Conservation (phyloP, 108 stramenopile genomes). For the Nitzschia putrida region DNA sequence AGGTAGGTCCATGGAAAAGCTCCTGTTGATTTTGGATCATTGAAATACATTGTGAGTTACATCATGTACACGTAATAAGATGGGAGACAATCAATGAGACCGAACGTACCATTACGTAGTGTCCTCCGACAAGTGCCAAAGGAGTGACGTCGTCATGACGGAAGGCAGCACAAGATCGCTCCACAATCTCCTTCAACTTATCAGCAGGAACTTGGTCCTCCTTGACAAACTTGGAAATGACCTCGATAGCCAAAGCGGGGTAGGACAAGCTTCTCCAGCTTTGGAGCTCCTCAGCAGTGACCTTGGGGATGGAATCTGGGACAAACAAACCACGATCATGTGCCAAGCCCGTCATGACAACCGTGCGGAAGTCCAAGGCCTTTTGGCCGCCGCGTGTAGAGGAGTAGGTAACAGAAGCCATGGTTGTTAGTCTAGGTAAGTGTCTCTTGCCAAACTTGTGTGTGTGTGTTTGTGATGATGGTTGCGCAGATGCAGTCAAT, state of each 20-base stretch:
- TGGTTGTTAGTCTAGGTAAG: constrained; percentile 4
- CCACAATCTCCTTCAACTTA: constrained; percentile 84
- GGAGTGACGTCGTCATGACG: constrained; percentile 90
- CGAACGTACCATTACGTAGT: constrained; percentile 74
- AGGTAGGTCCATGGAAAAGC: constrained; percentile 99
- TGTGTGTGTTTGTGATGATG: no score
- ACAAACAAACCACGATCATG: constrained; percentile 96
- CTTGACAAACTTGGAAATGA: constrained; percentile 91
- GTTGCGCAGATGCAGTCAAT: no score
- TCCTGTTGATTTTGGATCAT: constrained; percentile 57
- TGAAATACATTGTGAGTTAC: not conserved
- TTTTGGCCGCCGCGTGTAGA: constrained; percentile 91
- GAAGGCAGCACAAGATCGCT: constrained; percentile 87
- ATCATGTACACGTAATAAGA: not conserved
- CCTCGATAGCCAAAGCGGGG: constrained; percentile 82
- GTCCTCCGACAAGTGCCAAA: constrained; percentile 75
- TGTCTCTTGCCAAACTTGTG: not conserved
- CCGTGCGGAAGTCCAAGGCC: constrained; percentile 84
- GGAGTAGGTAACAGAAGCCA: constrained; percentile 84
- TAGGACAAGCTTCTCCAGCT: constrained; percentile 77
- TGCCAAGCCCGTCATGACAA: constrained; percentile 94
- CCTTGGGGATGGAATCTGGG: constrained; percentile 86
- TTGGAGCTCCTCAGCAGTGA: constrained; percentile 73
- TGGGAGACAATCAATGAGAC: constrained; percentile 4
- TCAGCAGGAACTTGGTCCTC: constrained; percentile 88